Evolutionary conservation across 192 early-diverging fungal species (phyloP), one percentile per base, ranked within the genome.

Genomic region (Backusella parvicylindrica): DNA sequence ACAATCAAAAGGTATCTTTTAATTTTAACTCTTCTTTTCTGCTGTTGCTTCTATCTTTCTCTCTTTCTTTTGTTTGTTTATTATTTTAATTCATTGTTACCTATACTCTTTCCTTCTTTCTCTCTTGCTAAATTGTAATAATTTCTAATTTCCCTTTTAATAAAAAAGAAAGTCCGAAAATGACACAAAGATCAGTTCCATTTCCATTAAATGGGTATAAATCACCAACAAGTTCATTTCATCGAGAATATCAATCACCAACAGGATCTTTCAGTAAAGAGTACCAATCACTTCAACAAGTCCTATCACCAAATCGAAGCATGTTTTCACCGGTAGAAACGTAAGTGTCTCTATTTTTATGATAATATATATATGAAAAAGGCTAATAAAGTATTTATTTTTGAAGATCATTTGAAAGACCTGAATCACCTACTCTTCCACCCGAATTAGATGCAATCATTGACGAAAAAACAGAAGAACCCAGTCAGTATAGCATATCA

Each of bases 371-470:
- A 38, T 38, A 9, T 23, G n/a, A 8, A 18, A 15, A 38, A 37
- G 1, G 26, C 11, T 60, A 60, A 28, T 5, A 23, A 13, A 23
- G 2, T 36, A 26, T 18, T 15, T n/a, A 71, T 18, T 23, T 32
- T 60, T n/a, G 6, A 26, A 49, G 47, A 21, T 21, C 18, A 28
- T 32, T 71, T 68, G 68, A 76, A 71, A 69, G 75, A 47, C 75
- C 75, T n/a, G 75, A 76, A 71, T 76, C 75, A 33, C 75, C 75
- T 8, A 76, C 75, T 18, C 38, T 76, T 26, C 75, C 75, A 1
- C 49, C 38, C 4, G 75, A 76, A 30, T 21, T 18, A 6, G 9
- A 28, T 3, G 23, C 56, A 7, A 36, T 60, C 26, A 60, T 12
- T 23, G 53, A 60, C 23, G 53, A 60, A 60, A 60, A 60, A 60